Percentiles rank a stretch among this genome's conserved stretches.
phyloP scores from a whole-genome alignment of 2,329 filamentous ascomycete genomes.

The Pestalotiopsis fici region DNA sequence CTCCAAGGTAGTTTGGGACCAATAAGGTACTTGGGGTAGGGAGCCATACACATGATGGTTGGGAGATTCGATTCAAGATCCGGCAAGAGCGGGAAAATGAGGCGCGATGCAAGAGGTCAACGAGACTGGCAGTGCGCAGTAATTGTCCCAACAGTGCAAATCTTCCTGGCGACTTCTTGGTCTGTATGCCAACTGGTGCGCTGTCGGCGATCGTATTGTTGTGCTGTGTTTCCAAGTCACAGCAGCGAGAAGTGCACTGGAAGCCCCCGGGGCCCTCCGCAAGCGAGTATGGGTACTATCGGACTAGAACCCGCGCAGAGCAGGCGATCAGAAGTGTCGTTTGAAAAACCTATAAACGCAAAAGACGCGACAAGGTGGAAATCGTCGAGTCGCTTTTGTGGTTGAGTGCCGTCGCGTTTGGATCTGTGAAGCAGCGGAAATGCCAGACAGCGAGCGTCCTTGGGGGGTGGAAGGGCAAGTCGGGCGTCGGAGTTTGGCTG shows the following conservation, averaged over 20 bases:
- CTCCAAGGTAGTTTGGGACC: no score
- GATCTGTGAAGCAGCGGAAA: neutral
- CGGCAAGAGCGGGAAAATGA: neutral
- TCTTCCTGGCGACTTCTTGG: neutral
- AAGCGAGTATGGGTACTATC: neutral
- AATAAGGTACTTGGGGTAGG: neutral
- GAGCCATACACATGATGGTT: slow-evolving; percentile 7
- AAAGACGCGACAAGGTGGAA: neutral
- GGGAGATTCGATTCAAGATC: neutral
- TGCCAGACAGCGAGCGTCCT: neutral
- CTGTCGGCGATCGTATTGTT: neutral
- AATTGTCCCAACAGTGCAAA: neutral
- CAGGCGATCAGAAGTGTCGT: neutral
- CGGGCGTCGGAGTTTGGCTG: neutral
- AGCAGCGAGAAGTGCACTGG: neutral
- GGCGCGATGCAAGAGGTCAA: neutral
- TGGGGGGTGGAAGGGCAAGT: neutral
- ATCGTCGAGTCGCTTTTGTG: neutral
- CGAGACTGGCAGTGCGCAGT: neutral
- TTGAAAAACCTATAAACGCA: neutral
- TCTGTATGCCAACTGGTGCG: neutral
- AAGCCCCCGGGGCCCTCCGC: neutral
- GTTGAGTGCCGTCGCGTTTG: neutral
- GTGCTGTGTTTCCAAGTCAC: neutral
- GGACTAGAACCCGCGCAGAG: neutral